phyloP scores from a whole-genome alignment of 371 early-diverging fungal genomes.

The Homolaphlyctis polyrhiza region DNA sequence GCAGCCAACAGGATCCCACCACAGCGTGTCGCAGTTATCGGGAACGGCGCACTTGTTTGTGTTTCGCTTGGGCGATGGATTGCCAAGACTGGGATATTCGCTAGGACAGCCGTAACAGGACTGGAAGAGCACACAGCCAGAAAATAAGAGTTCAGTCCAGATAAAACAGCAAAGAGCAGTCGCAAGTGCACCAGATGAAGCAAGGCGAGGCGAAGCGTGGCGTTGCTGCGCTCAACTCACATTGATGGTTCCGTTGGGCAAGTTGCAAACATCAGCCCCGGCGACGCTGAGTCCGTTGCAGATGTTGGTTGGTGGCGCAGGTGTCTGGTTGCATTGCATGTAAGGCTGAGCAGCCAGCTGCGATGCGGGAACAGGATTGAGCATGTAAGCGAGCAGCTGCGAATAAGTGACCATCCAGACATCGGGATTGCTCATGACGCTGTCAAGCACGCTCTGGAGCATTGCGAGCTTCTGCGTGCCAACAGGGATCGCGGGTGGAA shows the following conservation, averaged over 20 bases:
- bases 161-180: not conserved
- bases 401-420: slow-evolving; percentile 21
- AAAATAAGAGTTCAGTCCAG: not conserved
- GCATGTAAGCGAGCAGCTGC: slow-evolving; percentile 24
- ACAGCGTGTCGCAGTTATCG: slow-evolving; percentile 61
- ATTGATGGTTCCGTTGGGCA: slow-evolving; percentile 44
- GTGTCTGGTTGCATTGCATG: slow-evolving; percentile 40
- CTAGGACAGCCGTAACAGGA: slow-evolving; percentile 66
- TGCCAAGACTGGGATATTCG: slow-evolving; percentile 42
- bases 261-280: slow-evolving; percentile 53
- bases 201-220: not conserved
- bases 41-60: slow-evolving; percentile 53
- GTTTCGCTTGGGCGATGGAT: slow-evolving; percentile 49
- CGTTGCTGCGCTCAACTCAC: not conserved
- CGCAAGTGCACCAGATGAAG: not conserved
- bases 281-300: slow-evolving; percentile 64
- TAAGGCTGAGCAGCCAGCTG: slow-evolving; percentile 20
- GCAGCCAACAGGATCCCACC: slow-evolving; percentile 68
- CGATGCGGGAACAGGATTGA: slow-evolving; percentile 22
- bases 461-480: slow-evolving; percentile 33
- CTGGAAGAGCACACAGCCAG: not conserved
- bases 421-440: slow-evolving; percentile 15
- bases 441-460: slow-evolving; percentile 14
- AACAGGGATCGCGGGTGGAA: slow-evolving; percentile 19
- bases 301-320: slow-evolving; percentile 57